Conservation (phyloP, 169 alveolate species). For the Eimeria maxima region DNA sequence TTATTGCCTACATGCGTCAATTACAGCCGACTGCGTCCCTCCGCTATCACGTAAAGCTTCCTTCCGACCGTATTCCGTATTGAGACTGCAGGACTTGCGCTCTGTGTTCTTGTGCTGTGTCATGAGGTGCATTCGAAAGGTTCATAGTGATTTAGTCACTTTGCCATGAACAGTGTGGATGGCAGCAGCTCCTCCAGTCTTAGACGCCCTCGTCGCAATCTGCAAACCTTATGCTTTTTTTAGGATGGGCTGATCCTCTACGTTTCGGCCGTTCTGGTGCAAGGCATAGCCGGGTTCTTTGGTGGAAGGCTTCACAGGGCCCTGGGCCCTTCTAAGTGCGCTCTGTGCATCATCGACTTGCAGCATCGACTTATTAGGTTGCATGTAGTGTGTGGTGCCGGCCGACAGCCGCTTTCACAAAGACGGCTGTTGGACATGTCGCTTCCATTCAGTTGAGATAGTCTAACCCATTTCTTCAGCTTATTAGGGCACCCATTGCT, state of each 20-base stretch:
- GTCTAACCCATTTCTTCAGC: neutral
- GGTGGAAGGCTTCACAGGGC: conserved; percentile 73
- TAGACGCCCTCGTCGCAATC: neutral
- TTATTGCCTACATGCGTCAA: conserved; percentile 71
- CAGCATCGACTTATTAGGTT: no score
- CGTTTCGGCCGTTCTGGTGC: conserved; percentile 40
- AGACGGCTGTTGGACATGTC: neutral
- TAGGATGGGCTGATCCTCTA: conserved; percentile 67
- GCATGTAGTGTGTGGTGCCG: neutral
- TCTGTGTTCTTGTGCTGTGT: neutral
- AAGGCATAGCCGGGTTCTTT: conserved; percentile 69
- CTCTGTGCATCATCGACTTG: neutral
- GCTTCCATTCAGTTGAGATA: neutral
- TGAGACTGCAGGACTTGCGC: neutral
- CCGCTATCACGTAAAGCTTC: conserved; percentile 51
- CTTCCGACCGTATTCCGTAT: neutral
- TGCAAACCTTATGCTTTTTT: neutral
- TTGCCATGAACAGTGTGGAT: neutral
- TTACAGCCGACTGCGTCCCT: conserved; percentile 55
- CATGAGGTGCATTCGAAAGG: neutral
- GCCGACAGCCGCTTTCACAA: no score
- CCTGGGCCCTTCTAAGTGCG: conserved; percentile 64
- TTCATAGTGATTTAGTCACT: neutral
- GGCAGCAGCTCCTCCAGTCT: neutral
- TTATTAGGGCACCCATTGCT: neutral